Base-by-base conservation (phyloP, 306 rosid species). In the Dalbergia oliveri region DNA sequence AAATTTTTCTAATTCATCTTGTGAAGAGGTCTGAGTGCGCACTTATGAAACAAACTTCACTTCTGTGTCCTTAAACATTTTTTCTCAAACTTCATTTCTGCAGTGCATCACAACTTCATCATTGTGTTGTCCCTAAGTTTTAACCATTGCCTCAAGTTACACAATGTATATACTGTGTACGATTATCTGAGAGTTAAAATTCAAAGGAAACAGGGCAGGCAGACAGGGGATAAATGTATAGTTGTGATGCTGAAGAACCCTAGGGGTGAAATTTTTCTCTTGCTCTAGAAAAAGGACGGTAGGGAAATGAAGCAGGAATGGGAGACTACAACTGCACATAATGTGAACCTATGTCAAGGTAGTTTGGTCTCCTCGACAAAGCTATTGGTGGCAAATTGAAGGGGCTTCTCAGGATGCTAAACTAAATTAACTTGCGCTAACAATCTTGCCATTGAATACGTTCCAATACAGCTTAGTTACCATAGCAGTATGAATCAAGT, bases 141-240 rank as follows among this genome's bases (percentile, higher is more conserved):
- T 66, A 11, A 35, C 4, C 35, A 26, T 56, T 15, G 23, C 60
- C 56, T 44, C 49, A 69, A 78, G 14, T 78, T 58, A 31, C 62
- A 59, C 50, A 44, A 44, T 9, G 13, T 3, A 77, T 37, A 37
- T 37, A 37, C 41, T 37, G 4, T 37, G 4, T n/a, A 67, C 9
- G 39, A 66, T 58, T n/a, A 58, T 58, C 51, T 12, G 58, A 59
- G 77, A 47, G 49, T 34, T 47, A 49, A 18, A 19, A 26, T 44
- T 69, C n/a, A 59, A 60, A 35, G 63, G 26, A 43, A 69, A 69
- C 62, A 69, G 0, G 51, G 69, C 69, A 26, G 7, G 76, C 43
- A 21, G 18, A 58, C 41, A 21, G 58, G 43, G 43, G 18, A 49
- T 57, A 66, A 34, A 65, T 49, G 65, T 51, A 64, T 65, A 37